Evolutionary conservation across 371 early-diverging fungal species (phyloP).

Genomic region (Mortierella sp.): DNA sequence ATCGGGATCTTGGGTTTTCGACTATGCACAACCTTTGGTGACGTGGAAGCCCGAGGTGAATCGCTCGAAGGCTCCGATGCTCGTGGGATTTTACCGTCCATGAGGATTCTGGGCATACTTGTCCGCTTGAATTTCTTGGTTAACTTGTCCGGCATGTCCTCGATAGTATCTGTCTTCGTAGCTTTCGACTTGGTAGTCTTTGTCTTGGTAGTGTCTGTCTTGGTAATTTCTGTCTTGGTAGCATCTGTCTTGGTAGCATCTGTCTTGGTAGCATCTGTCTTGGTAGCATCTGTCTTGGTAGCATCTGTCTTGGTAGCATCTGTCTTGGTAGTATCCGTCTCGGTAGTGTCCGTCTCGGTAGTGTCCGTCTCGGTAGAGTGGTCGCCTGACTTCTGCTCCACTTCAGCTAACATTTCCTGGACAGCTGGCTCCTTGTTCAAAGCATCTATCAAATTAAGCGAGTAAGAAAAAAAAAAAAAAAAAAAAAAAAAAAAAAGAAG

Average conservation of each 20-base stretch:
- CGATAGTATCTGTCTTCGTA: neutral
- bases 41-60: neutral
- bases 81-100: conserved; percentile 32
- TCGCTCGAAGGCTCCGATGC: neutral
- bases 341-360: no score
- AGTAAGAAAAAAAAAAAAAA: neutral
- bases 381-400: neutral
- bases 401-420: conserved; percentile 28
- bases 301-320: no score
- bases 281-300: no score
- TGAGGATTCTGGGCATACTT: conserved; percentile 30
- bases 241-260: neutral
- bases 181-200: no score
- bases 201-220: no score
- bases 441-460: conserved; percentile 18
- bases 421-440: conserved; percentile 42
- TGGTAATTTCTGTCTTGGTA: neutral
- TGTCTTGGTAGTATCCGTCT: no score
- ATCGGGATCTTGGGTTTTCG: conserved; percentile 24
- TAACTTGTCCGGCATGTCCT: neutral
- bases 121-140: conserved; percentile 9
- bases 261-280: no score
- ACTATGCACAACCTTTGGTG: neutral
- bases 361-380: no score
- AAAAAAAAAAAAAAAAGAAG: neutral